phyloP scores from a whole-genome alignment of 306 rosid species.

The Malus orientalis region DNA sequence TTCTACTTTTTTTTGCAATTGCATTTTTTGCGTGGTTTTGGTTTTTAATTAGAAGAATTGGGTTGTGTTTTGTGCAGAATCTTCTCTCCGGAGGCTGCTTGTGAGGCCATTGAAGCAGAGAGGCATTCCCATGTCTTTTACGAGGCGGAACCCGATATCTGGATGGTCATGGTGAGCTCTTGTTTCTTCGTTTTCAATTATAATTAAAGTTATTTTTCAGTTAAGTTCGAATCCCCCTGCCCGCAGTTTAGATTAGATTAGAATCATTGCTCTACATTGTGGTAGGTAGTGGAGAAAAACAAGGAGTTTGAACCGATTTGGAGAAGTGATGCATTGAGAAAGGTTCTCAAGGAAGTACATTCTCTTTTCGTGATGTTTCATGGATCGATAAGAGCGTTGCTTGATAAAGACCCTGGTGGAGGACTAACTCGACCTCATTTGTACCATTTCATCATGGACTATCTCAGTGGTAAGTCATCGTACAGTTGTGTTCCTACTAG shows the following conservation, averaged over 20 bases:
- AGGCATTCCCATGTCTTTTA: constrained; percentile 69
- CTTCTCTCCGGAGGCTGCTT: constrained; percentile 86
- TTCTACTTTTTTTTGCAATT: neutral
- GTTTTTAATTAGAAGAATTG: neutral
- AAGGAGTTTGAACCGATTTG: constrained; percentile 75
- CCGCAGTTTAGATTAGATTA: neutral
- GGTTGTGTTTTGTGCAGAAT: constrained; percentile 38
- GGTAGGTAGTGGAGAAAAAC: constrained; percentile 80
- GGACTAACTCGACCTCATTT: constrained; percentile 61
- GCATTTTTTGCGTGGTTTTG: neutral
- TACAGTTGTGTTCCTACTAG: constrained; percentile 9
- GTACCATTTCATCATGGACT: constrained; percentile 82
- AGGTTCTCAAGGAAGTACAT: constrained; percentile 80
- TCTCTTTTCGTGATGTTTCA: constrained; percentile 84
- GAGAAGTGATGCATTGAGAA: constrained; percentile 72
- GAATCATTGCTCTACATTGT: constrained; percentile 7
- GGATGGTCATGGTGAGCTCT: constrained; percentile 79
- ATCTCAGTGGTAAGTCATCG: constrained; percentile 73
- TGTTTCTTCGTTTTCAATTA: neutral
- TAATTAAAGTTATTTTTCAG: neutral
- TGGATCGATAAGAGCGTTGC: constrained; percentile 71
- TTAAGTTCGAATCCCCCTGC: neutral
- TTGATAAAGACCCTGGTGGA: constrained; percentile 85
- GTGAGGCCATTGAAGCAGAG: constrained; percentile 87
- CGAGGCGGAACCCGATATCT: constrained; percentile 87